Percentiles rank a stretch among this genome's conserved stretches.
These are phyloP conservation scores for Globisporangium emineosum DNA, from an alignment of 352 stramenopile species.

Conservation along the genomic window DNA sequence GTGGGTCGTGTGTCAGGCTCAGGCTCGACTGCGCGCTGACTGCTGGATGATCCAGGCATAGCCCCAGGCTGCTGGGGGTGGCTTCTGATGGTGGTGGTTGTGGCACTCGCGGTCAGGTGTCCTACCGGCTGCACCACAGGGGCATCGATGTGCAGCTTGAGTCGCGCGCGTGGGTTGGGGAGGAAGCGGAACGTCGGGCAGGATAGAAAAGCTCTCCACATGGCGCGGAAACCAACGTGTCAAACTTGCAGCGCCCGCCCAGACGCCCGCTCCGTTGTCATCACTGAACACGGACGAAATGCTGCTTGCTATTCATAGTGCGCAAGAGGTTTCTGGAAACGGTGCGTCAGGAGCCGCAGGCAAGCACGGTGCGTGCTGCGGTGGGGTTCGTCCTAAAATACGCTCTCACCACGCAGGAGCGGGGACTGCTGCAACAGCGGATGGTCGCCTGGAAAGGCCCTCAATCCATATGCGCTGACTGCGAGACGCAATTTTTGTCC, in stretches of 20 bases:
- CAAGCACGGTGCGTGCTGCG: not conserved
- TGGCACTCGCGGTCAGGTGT: not conserved
- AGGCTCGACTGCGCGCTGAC: constrained; percentile 88
- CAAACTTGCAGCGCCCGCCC: not conserved
- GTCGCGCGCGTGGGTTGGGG: constrained; percentile 10
- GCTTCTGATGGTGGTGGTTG: not conserved
- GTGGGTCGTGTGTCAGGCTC: constrained; percentile 94
- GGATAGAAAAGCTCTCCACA: constrained; percentile 6
- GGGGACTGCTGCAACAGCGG: no score
- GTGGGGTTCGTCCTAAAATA: no score
- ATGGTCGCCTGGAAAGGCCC: no score
- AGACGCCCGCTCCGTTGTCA: not conserved
- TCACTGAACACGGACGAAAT: not conserved
- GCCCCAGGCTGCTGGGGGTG: not conserved
- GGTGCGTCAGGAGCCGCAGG: no score
- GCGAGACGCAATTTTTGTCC: no score
- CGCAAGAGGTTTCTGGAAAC: not conserved
- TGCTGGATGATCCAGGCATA: not conserved
- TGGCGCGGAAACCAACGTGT: constrained; percentile 8
- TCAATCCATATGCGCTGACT: no score
- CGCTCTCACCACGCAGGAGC: no score
- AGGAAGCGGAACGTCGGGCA: not conserved
- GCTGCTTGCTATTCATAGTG: constrained; percentile 10
- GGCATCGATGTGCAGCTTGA: constrained; percentile 15
- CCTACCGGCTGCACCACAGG: not conserved